Evolutionary conservation across 2,329 filamentous ascomycete genomes (phyloP), one percentile per base, ranked within the genome.

Genomic region (Blastomyces percursus): DNA sequence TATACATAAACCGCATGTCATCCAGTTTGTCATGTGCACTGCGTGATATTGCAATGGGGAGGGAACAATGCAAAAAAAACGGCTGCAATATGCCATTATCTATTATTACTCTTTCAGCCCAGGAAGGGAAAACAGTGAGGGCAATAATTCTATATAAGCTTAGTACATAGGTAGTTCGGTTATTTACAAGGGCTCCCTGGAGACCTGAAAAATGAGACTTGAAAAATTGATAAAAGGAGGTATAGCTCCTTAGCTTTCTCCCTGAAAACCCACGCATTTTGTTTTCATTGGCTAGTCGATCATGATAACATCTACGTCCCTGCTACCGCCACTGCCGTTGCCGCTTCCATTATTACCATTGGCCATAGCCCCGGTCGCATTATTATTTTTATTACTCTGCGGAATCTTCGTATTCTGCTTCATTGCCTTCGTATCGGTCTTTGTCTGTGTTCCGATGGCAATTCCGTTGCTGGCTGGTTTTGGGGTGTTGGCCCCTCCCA

Each of bases 251-350:
- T 51, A 16, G 16, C 11, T 35, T 38, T 55, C 9, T 38, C 52
- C 30, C 30, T 6, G 16, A 55, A 24, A 40, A 40, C 2, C 8
- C 6, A 55, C 32, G 19, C 19, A 12, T 16, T 42, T 19, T 7
- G 2, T 57, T 57, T 57, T 35, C 42, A 42, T 38, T 12, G 14
- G 16, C 16, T n/a, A 57, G 32, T 27, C 35, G 66, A 75, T 75
- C 65, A 71, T 75, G 57, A 75, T 76, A 58, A 75, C 64, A 66
- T 75, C 72, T 32, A 69, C 38, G 4, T 55, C 27, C 27, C 27
- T 19, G n/a, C 11, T 27, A 24, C 16, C 27, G 11, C 24, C 52
- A 32, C 19, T 55, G 32, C 52, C n/a, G 19, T 21, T 38, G 24
- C 51, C 27, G n/a, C 38, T 55, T 3, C 30, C 32, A 55, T 24